Evolutionary conservation across 768 basidiomycete genomes (phyloP), one percentile per base, ranked within the genome.

Genomic region (Sutorius australiensis): DNA sequence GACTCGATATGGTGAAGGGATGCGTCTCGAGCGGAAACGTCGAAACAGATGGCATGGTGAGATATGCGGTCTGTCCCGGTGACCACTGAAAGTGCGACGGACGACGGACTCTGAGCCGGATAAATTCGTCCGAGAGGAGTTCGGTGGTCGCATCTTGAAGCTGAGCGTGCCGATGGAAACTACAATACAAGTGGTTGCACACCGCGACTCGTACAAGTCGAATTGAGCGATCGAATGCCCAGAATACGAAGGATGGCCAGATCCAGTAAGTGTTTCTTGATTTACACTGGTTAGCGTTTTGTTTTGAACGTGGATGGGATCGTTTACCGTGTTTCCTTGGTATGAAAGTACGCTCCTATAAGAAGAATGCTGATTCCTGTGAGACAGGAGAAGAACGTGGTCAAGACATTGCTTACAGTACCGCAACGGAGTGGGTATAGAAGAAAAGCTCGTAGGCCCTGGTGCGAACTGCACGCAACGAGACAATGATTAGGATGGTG

Each of bases 1-100:
- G 61, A n/a, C 70, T 78, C 6, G 80, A 72, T 50, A 85, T 83
- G 0, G 83, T 82, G 66, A 86, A 85, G 2, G 84, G 84, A 54
- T 85, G 84, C 0, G 79, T 66, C 63, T 85, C 79, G 30, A 78
- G 73, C 6, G 78, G 77, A 27, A 73, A 62, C 0, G 48, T 46
- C 11, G 78, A 78, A 6, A 81, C 69, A 1, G 70, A 59, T 5
- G 81, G 81, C 57, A 84, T 67, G 10, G 70, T 73, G 19, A 85
- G 67, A 57, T 76, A 84, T 0, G 73, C 77, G 33, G 74, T 73
- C 64, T 85, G 84, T 8, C 83, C 84, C 0, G 84, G 73, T 5
- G 63, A 60, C 79, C 79, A 80, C 19, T 67, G 70, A 70, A 84
- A 79, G 57, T 73, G 73, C 14, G 74, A 65, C 27, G 77, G 75